phyloP scores from a whole-genome alignment of 768 basidiomycete genomes.

The Collybiopsis luxurians region DNA sequence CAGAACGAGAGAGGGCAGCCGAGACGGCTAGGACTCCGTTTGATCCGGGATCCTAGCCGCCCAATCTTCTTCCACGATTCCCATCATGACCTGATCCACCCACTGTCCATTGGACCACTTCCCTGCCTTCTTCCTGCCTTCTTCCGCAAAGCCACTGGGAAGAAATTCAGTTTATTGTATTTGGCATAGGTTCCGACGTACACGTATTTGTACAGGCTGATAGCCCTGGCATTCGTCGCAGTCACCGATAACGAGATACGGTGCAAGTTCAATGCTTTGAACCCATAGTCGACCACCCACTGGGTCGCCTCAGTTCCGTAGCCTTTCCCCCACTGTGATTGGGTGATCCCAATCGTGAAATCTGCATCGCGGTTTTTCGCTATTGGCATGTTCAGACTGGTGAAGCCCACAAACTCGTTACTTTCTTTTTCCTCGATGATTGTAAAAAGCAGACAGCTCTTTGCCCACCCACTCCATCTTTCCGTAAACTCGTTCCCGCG shows the following conservation, averaged over 20 bases:
- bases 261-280: constrained; percentile 22
- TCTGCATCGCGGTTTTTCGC: constrained; percentile 23
- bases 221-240: not conserved
- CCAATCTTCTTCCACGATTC: not conserved
- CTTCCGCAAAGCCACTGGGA: not conserved
- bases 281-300: constrained; percentile 19
- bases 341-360: constrained; percentile 21
- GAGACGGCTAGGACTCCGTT: too few relatives aligned
- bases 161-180: not conserved
- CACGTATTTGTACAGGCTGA: not conserved
- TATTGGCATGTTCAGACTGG: constrained; percentile 13
- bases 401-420: constrained; percentile 17
- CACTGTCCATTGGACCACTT: not conserved
- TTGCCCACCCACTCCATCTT: constrained; percentile 6
- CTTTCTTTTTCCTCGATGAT: constrained; percentile 20
- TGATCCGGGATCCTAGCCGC: too few relatives aligned
- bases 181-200: not conserved
- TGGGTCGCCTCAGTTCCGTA: constrained; percentile 17
- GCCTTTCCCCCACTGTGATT: constrained; percentile 22
- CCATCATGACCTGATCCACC: not conserved
- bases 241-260: constrained; percentile 22
- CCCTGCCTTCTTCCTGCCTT: not conserved
- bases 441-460: constrained; percentile 14
- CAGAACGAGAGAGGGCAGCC: too few relatives aligned
- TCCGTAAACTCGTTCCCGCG: constrained; percentile 17